phyloP scores from a whole-genome alignment of 345 rosid species.

The Salix arbutifolia region DNA sequence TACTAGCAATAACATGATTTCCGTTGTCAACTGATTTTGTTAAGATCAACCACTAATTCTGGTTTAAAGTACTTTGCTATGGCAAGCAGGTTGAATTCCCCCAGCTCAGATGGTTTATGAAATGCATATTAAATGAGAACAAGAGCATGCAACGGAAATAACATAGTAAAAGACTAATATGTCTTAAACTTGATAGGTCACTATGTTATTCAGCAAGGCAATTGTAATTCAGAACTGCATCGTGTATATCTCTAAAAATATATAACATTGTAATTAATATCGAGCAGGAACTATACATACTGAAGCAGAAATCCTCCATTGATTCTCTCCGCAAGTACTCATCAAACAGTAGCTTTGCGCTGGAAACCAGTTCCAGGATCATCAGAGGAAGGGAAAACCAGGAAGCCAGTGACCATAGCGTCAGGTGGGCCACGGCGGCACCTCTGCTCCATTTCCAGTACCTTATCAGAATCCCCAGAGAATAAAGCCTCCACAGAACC shows the following conservation, averaged over 20 bases:
- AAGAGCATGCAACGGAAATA: not conserved
- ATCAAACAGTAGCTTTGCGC: slow-evolving; percentile 59
- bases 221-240: slow-evolving; percentile 1
- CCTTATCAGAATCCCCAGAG: slow-evolving; percentile 54
- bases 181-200: not conserved
- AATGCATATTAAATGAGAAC: not conserved
- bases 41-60: not conserved
- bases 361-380: slow-evolving; percentile 64
- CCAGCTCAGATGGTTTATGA: not conserved
- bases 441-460: slow-evolving; percentile 81
- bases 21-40: not conserved
- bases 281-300: slow-evolving; percentile 7
- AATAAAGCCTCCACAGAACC: slow-evolving; percentile 89
- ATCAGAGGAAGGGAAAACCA: slow-evolving; percentile 65
- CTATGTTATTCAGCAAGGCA: not conserved
- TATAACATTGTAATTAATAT: not conserved
- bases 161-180: not conserved
- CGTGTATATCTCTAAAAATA: not conserved
- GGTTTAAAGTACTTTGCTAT: not conserved
- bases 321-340: not conserved
- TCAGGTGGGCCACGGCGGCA: slow-evolving; percentile 77
- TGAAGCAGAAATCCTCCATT: slow-evolving; percentile 5
- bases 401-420: slow-evolving; percentile 67
- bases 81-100: not conserved
- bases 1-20: not conserved